phyloP scores from a whole-genome alignment of 768 basidiomycete genomes.

The Paxillus ammoniavirescens region DNA sequence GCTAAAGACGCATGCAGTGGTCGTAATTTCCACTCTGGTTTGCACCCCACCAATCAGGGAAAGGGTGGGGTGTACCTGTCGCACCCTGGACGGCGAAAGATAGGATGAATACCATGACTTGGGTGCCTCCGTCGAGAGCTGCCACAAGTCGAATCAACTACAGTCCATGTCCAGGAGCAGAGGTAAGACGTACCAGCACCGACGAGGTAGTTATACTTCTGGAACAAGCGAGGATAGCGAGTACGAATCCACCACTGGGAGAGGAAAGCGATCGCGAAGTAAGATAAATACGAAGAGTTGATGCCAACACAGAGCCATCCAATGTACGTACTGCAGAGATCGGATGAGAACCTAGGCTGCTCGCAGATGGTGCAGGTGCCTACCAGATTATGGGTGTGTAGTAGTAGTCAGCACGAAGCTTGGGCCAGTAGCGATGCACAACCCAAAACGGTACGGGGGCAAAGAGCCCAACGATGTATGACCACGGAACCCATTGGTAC shows the following conservation, averaged over 20 bases:
- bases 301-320: constrained; percentile 25
- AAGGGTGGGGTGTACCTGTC: constrained; percentile 45
- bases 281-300: constrained; percentile 22
- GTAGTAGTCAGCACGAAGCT: constrained; percentile 21
- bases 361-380: constrained; percentile 1
- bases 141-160: background rate
- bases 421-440: constrained; percentile 35
- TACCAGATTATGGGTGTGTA: constrained; percentile 33
- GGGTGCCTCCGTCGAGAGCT: constrained; percentile 38
- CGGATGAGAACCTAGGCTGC: background rate
- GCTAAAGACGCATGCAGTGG: constrained; percentile 18
- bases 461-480: constrained; percentile 31
- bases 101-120: constrained; percentile 58
- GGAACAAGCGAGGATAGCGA: constrained; percentile 35
- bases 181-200: constrained; percentile 38
- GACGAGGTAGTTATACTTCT: constrained; percentile 36
- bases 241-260: constrained; percentile 41
- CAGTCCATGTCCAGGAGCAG: too few species aligned
- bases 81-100: constrained; percentile 53
- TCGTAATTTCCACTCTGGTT: constrained; percentile 47
- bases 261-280: constrained; percentile 25
- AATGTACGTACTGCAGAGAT: constrained; percentile 10
- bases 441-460: constrained; percentile 43
- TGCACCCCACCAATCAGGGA: constrained; percentile 59
- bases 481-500: constrained; percentile 42